Evolutionary conservation across 805 yeast species (phyloP).

Genomic region (Pichia membranifaciens): DNA sequence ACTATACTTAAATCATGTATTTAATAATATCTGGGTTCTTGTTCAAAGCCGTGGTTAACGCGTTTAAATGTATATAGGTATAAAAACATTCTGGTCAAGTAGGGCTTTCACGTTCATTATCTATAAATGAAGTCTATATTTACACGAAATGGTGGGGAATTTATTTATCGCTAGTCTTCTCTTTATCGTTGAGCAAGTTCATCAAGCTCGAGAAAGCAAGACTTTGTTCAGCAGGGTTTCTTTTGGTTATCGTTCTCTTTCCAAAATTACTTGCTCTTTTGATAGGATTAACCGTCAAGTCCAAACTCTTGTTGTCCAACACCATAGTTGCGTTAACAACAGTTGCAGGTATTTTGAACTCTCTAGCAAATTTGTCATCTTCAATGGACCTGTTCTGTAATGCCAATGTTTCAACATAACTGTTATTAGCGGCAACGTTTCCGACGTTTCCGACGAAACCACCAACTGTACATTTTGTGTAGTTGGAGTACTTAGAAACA

Average conservation of each 20-base stretch:
- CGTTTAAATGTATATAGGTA: no score
- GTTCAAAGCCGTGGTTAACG: no score
- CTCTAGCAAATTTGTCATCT: conserved; percentile 25
- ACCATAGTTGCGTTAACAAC: conserved; percentile 25
- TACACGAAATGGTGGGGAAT: not conserved
- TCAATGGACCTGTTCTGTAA: conserved; percentile 24
- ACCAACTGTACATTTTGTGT: conserved; percentile 50
- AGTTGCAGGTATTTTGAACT: conserved; percentile 25
- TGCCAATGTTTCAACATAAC: conserved; percentile 18
- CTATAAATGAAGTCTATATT: not conserved
- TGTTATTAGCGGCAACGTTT: conserved; percentile 19
- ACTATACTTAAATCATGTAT: no score
- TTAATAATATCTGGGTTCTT: no score
- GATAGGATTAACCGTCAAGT: conserved; percentile 20
- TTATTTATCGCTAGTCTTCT: not conserved
- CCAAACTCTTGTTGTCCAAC: conserved; percentile 19
- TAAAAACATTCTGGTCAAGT: no score
- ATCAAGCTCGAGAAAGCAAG: not conserved
- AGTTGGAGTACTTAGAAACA: conserved; percentile 37
- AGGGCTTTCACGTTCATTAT: not conserved
- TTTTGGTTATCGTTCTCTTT: not conserved
- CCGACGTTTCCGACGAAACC: conserved; percentile 29
- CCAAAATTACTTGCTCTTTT: not conserved
- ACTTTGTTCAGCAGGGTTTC: not conserved
- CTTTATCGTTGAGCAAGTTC: not conserved